phyloP scores from a whole-genome alignment of 805 yeast genomes.

The Suhomyces faveliae region DNA sequence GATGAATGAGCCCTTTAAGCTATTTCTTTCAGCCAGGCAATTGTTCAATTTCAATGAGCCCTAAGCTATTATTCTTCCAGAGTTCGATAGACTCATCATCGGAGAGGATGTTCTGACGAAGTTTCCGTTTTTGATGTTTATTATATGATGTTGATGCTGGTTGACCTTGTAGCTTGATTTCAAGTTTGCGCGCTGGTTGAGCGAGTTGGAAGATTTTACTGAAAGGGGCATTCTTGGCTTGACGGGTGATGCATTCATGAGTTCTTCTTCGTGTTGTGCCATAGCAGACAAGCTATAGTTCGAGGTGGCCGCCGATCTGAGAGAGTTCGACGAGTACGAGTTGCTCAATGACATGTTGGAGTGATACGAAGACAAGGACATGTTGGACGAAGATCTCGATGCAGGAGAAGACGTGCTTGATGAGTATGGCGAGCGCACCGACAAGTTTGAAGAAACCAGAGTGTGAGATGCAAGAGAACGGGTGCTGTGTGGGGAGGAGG shows the following conservation, averaged over 20 bases:
- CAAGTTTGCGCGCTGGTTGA: slow-evolving; percentile 2
- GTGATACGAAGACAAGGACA: slow-evolving; percentile 15
- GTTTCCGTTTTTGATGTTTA: slow-evolving; percentile 2
- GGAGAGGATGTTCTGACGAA: neutral
- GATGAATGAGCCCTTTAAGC: neutral
- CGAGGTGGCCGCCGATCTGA: slow-evolving; percentile 7
- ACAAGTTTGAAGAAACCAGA: slow-evolving; percentile 9
- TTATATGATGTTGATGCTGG: slow-evolving; percentile 4
- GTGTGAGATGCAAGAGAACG: slow-evolving; percentile 5
- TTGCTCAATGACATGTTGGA: slow-evolving; percentile 17
- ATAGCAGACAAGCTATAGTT: slow-evolving; percentile 9
- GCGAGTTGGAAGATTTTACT: slow-evolving; percentile 7
- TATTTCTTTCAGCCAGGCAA: slow-evolving; percentile 13
- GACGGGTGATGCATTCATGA: slow-evolving; percentile 3
- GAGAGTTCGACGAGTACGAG: slow-evolving; percentile 15
- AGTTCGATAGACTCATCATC: slow-evolving; percentile 9
- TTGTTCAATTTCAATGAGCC: too few species aligned
- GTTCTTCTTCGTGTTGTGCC: slow-evolving; percentile 5
- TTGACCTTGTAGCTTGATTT: slow-evolving; percentile 3
- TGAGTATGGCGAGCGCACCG: slow-evolving; percentile 5
- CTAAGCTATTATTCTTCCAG: slow-evolving; percentile 14
- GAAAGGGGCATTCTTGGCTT: slow-evolving; percentile 11
- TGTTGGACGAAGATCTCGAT: slow-evolving; percentile 13
- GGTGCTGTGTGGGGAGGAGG: slow-evolving; percentile 17
- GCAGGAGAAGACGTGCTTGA: slow-evolving; percentile 6